phyloP scores from a whole-genome alignment of 1,139 yeast genomes.

The Meyerozyma elateridarum region DNA sequence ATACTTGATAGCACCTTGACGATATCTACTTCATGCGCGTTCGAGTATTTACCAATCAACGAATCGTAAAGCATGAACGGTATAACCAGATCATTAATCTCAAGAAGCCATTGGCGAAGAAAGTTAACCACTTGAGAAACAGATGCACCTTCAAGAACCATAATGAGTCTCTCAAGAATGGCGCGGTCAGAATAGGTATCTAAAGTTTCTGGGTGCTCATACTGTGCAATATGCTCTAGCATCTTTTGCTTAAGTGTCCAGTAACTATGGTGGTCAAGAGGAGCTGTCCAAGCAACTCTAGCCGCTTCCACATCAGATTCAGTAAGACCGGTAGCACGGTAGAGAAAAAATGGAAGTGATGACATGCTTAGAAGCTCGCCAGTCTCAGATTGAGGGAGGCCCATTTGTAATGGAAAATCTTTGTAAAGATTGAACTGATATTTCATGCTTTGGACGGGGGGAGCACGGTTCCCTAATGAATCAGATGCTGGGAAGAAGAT shows the following conservation, averaged over 20 bases:
- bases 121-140: slow-evolving; percentile 24
- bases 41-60: slow-evolving; percentile 22
- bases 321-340: slow-evolving; percentile 21
- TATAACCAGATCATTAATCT: slow-evolving; percentile 40
- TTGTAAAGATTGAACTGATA: slow-evolving; percentile 37
- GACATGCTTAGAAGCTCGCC: slow-evolving; percentile 22
- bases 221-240: slow-evolving; percentile 21
- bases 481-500: slow-evolving; percentile 35
- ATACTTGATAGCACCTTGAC: slow-evolving; percentile 27
- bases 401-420: slow-evolving; percentile 39
- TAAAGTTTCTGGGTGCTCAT: slow-evolving; percentile 10
- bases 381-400: slow-evolving; percentile 14
- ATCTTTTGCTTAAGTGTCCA: slow-evolving; percentile 35
- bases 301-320: slow-evolving; percentile 10
- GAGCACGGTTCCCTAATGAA: slow-evolving; percentile 26
- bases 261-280: slow-evolving; percentile 29
- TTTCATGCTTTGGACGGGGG: slow-evolving; percentile 35
- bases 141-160: slow-evolving; percentile 12
- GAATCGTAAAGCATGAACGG: slow-evolving; percentile 41
- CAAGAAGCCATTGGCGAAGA: slow-evolving; percentile 39
- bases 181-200: slow-evolving; percentile 16
- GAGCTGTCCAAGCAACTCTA: slow-evolving; percentile 24
- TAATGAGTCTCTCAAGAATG: slow-evolving; percentile 20
- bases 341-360: slow-evolving; percentile 34
- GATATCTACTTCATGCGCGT: slow-evolving; percentile 15